phyloP scores from a whole-genome alignment of 2,329 filamentous ascomycete species.

The Fusarium citri region DNA sequence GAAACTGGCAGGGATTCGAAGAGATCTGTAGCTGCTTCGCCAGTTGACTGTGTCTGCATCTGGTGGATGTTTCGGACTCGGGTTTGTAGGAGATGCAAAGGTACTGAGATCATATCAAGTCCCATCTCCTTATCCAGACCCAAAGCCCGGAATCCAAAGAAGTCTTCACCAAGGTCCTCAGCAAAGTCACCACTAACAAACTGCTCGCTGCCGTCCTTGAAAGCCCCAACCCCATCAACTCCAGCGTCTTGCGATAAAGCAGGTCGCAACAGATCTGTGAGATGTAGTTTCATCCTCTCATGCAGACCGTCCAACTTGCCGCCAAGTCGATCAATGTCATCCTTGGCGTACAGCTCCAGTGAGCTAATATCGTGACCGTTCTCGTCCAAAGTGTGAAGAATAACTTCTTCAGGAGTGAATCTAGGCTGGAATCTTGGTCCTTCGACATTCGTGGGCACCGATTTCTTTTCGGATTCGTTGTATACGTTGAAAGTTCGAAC shows the following conservation, averaged over 20 bases:
- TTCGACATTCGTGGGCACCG: conserved; percentile 57
- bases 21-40: conserved; percentile 68
- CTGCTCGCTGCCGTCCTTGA: conserved; percentile 96
- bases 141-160: conserved; percentile 97
- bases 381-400: conserved; percentile 86
- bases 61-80: conserved; percentile 88
- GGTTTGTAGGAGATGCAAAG: conserved; percentile 91
- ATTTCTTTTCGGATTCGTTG: conserved; percentile 82
- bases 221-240: conserved; percentile 86
- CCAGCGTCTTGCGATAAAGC: conserved; percentile 80
- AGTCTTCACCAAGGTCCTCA: conserved; percentile 97
- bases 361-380: conserved; percentile 85
- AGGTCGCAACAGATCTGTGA: conserved; percentile 92
- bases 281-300: conserved; percentile 92
- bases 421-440: conserved; percentile 67
- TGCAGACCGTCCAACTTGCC: conserved; percentile 85
- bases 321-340: conserved; percentile 89
- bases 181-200: conserved; percentile 97
- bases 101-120: conserved; percentile 87
- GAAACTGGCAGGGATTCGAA: conserved; percentile 76
- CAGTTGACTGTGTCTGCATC: conserved; percentile 74
- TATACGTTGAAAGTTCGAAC: conserved; percentile 84
- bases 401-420: conserved; percentile 85
- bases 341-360: conserved; percentile 87
- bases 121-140: conserved; percentile 93